phyloP scores from a whole-genome alignment of 768 basidiomycete species.

The Naganishia kalamii region DNA sequence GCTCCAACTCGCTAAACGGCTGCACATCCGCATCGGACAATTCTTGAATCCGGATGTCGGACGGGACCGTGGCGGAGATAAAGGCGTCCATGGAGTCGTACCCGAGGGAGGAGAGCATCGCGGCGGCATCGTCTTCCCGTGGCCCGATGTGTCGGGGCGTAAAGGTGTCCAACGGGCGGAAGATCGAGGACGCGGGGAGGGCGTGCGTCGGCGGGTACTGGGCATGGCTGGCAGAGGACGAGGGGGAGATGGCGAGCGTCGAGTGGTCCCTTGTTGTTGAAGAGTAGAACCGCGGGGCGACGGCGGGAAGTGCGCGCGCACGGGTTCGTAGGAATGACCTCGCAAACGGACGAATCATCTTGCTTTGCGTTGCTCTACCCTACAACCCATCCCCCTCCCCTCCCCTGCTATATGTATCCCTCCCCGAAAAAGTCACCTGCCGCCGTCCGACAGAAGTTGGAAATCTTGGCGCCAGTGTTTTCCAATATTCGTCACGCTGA shows the following conservation, averaged over 20 bases:
- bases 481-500: not conserved
- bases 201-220: slow-evolving; percentile 34
- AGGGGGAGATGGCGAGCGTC: slow-evolving; percentile 41
- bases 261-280: slow-evolving; percentile 16
- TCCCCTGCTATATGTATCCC: not conserved
- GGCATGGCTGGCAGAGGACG: slow-evolving; percentile 27
- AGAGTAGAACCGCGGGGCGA: not conserved
- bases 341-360: not conserved
- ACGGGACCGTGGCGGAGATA: slow-evolving; percentile 71
- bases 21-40: slow-evolving; percentile 58
- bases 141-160: slow-evolving; percentile 87
- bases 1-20: slow-evolving; percentile 76
- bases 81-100: slow-evolving; percentile 85
- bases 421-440: not conserved
- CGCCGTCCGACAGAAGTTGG: not conserved
- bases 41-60: slow-evolving; percentile 64
- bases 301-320: not conserved
- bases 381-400: too few species aligned
- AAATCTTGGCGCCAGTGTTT: not conserved
- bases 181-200: slow-evolving; percentile 51
- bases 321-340: not conserved
- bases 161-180: slow-evolving; percentile 83
- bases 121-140: slow-evolving; percentile 66
- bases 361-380: too few species aligned
- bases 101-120: slow-evolving; percentile 78